These are phyloP conservation scores for Spergularia bocconei DNA, from an alignment of 148 eudicot genomes.

Conservation along the genomic window DNA sequence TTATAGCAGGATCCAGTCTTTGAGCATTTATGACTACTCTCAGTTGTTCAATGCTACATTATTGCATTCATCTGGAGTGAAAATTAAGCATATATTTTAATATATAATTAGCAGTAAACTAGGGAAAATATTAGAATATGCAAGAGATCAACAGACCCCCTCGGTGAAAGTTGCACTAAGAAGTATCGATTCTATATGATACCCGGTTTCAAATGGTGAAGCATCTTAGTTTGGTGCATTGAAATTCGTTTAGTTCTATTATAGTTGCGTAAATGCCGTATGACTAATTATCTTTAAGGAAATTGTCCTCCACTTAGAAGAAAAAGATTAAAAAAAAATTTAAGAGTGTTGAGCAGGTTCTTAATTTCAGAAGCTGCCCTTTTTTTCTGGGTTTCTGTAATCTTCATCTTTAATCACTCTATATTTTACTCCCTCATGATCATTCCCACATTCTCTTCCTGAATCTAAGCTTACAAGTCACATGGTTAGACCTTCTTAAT, in stretches of 20 bases:
- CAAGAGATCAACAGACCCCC: too few relatives aligned
- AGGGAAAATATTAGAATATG: too few relatives aligned
- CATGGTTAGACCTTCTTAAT: conserved; percentile 23
- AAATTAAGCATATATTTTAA: background rate
- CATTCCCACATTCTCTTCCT: conserved; percentile 29
- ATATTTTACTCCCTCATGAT: background rate
- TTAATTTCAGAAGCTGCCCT: conserved; percentile 27
- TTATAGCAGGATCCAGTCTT: conserved; percentile 3
- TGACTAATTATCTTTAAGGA: too few relatives aligned
- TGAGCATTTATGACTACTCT: background rate
- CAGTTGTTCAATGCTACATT: background rate
- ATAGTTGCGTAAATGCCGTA: too few relatives aligned
- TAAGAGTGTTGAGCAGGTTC: conserved; percentile 1
- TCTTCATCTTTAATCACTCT: conserved; percentile 14
- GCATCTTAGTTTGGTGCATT: too few relatives aligned
- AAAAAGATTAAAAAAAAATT: background rate
- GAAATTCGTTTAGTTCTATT: too few relatives aligned
- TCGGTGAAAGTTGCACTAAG: background rate
- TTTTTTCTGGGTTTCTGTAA: conserved; percentile 11
- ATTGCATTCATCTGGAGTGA: background rate
- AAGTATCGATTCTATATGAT: background rate
- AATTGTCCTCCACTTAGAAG: background rate
- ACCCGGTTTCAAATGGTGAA: too few relatives aligned
- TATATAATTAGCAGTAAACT: too few relatives aligned
- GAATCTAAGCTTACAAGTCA: conserved; percentile 28